phyloP scores from a whole-genome alignment of 176 grass and related monocot species.

The Metroxylon sagu region DNA sequence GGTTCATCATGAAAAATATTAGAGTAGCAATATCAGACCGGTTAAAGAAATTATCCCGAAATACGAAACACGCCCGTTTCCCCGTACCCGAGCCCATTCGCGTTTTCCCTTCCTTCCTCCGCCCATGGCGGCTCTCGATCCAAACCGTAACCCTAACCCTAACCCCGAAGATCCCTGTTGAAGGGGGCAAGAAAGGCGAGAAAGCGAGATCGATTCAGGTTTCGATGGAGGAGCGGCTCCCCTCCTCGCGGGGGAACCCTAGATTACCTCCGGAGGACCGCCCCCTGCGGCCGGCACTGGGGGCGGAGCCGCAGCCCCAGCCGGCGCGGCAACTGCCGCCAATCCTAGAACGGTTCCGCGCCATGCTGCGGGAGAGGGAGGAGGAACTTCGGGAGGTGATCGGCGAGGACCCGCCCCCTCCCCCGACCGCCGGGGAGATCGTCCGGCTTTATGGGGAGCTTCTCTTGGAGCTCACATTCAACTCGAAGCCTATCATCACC shows the following conservation, averaged over 20 bases:
- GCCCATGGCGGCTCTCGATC: slow-evolving; percentile 36
- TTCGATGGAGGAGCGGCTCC: slow-evolving; percentile 7
- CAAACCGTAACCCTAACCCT: slow-evolving; percentile 18
- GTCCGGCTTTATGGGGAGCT: slow-evolving; percentile 54
- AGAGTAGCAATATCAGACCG: too few relatives aligned
- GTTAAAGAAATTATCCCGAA: too few relatives aligned
- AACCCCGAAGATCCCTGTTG: slow-evolving; percentile 2
- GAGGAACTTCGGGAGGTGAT: slow-evolving; percentile 21
- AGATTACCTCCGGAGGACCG: slow-evolving; percentile 1
- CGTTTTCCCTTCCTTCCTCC: background rate
- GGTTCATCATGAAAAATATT: too few relatives aligned
- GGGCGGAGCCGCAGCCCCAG: slow-evolving; percentile 15
- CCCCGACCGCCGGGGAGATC: slow-evolving; percentile 23
- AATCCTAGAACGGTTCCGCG: slow-evolving; percentile 48
- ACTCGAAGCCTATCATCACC: slow-evolving; percentile 96
- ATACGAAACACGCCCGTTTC: too few relatives aligned
- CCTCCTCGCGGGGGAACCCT: slow-evolving; percentile 19
- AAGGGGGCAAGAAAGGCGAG: background rate
- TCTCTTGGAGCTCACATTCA: slow-evolving; percentile 81
- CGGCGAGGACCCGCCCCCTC: slow-evolving; percentile 14
- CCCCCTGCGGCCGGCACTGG: background rate
- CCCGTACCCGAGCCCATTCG: slow-evolving; percentile 4
- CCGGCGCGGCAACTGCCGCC: background rate
- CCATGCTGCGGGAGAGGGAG: slow-evolving; percentile 47
- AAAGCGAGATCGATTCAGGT: slow-evolving; percentile 3